phyloP scores from a whole-genome alignment of 305 asterid genomes.

The Lippia alba region DNA sequence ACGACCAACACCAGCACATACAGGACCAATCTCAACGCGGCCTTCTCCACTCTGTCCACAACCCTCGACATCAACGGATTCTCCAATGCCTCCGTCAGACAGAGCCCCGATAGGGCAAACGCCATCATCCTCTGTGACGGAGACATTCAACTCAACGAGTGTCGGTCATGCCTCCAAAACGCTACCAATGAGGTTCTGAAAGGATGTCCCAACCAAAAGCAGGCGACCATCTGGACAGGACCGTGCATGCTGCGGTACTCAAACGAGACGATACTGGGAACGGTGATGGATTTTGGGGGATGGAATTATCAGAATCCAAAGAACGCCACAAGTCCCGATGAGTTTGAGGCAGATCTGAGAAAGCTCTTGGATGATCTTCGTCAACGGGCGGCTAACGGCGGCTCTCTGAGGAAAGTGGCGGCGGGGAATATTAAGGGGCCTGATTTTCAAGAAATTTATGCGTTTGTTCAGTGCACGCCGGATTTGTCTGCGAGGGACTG shows the following conservation, averaged over 20 bases:
- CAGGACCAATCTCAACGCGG: slow-evolving; percentile 28
- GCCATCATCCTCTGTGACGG: slow-evolving; percentile 35
- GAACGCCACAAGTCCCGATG: not conserved
- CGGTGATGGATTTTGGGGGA: not conserved
- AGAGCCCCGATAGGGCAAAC: slow-evolving; percentile 20
- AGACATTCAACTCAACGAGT: slow-evolving; percentile 13
- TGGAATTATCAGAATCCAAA: not conserved
- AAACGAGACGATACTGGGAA: not conserved
- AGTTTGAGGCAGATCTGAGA: not conserved
- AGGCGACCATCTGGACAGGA: not conserved
- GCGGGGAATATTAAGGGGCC: not conserved
- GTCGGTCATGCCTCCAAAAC: not conserved
- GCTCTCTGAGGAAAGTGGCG: not conserved
- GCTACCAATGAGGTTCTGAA: not conserved
- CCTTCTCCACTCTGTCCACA: slow-evolving; percentile 14
- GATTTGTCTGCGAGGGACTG: slow-evolving; percentile 31
- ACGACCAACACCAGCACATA: slow-evolving; percentile 33
- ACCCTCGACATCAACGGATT: slow-evolving; percentile 30
- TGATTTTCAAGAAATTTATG: not conserved
- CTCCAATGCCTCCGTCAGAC: slow-evolving; percentile 37
- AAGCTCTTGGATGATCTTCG: not conserved
- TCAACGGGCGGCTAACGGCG: not conserved
- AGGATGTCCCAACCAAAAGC: not conserved
- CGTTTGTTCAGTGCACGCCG: slow-evolving; percentile 27
- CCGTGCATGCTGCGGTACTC: not conserved